Base-by-base conservation (phyloP, 805 yeast genomes). In the Wickerhamomyces alni region DNA sequence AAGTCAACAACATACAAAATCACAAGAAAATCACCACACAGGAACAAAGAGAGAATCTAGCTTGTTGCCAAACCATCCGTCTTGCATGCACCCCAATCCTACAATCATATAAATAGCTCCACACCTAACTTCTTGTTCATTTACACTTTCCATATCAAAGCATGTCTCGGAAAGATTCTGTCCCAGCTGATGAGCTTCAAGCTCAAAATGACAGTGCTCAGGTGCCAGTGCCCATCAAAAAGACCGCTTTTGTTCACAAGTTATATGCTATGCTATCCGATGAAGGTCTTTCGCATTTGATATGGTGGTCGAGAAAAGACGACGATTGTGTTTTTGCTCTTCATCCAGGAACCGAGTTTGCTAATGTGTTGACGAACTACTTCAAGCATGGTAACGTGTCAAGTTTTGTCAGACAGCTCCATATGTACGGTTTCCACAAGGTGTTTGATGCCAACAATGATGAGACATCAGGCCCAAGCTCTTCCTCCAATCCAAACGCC, bases 381-480 rank as follows among this genome's bases (percentile, higher is more conserved):
- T 89, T 91, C 69, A 91, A 91, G 59, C 97, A 89, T 64, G 94
- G 95, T 4, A 91, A 91, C 57, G 87, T 89, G 22, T 87, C 95
- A 18, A 80, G 91, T 44, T 91, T 91, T 66, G 96, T 91, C 27
- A 76, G 97, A 35, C 97, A 91, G 62, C 67, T 89, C 34, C 95
- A 91, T 66, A 91, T 89, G 97, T 88, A 88, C 59, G 96, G 96
- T 1, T 88, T 89, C 66, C 96, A 89, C 61, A 88, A 89, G 63
- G 80, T 74, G 65, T 50, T 55, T 39, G 61, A 54, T 44, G 33
- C 47, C 2, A 48, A 43, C 21, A 46, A 37, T 33, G 50, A 49
- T 15, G 40, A 42, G n/a, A 40, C 42, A 8, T 29, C 37, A 30
- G 36, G 13, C 16, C 12, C n/a, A n/a, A 11, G n/a, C 5, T 10